Percentiles rank a stretch among this genome's conserved stretches.
Evolutionary conservation across 768 basidiomycete species (phyloP).

Genomic region (Tricholoma furcatifolium): DNA sequence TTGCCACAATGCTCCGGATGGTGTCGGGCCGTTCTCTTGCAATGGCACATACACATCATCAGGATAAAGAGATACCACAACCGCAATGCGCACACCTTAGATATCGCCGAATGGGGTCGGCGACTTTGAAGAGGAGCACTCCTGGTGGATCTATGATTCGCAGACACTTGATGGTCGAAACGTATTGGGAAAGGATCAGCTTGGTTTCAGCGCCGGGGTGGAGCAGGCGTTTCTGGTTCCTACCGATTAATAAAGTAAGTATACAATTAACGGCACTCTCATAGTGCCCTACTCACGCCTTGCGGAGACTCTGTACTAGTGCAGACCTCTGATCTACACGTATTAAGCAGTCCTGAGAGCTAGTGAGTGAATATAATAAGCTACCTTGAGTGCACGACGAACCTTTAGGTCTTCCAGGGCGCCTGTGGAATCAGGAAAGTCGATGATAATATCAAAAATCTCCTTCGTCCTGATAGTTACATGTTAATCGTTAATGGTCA

Average conservation of each 20-base stretch:
- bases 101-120: constrained; percentile 88
- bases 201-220: constrained; percentile 97
- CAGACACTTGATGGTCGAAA: constrained; percentile 88
- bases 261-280: neutral
- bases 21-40: constrained; percentile 85
- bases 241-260: constrained; percentile 25
- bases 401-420: constrained; percentile 88
- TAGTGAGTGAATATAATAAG: neutral
- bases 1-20: constrained; percentile 89
- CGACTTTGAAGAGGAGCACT: constrained; percentile 89
- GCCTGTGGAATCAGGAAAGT: constrained; percentile 84
- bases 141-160: constrained; percentile 91
- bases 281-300: constrained; percentile 53
- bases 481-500: too few relatives aligned
- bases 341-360: constrained; percentile 62
- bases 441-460: constrained; percentile 95
- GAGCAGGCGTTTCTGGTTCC: constrained; percentile 83
- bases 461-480: constrained; percentile 57
- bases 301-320: constrained; percentile 75
- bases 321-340: constrained; percentile 78
- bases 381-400: neutral
- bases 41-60: too few relatives aligned
- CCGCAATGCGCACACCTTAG: constrained; percentile 53
- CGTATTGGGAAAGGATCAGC: constrained; percentile 86
- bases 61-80: neutral